Evolutionary conservation across 1,284 basidiomycete species (phyloP), one percentile per base, ranked within the genome.

Genomic region (Fomitopsis pinicola): DNA sequence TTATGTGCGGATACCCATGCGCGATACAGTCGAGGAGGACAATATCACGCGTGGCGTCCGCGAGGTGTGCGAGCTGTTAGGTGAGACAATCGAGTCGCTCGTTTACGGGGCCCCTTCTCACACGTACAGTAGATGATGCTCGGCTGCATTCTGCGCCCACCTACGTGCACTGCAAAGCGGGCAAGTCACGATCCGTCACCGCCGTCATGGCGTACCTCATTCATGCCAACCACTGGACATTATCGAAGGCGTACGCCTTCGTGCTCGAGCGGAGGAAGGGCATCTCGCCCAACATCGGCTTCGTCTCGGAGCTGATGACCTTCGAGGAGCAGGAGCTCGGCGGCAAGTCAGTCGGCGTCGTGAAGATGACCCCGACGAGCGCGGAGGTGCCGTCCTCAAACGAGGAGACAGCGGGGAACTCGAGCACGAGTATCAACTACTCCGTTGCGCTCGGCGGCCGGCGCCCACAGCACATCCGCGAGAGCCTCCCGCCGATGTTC

Each of bases 261-360:
- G 96, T 98, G 26, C 82, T 93, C 45, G 94, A 96, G 69, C 85
- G 94, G 9, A 85, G 97, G 53, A 91, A 91, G 66, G 93, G 91
- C 66, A 95, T 98, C 67, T 95, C 91, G n/a, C 96, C 97, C 9
- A 98, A 98, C 73, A 98, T 99, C 66, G 96, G 96, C 6, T 98
- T 98, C 74, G 94, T 98, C 38, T 94, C 92, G 14, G 96, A 98
- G 75, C 82, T 98, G 48, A 98, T 98, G 95, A 90, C 87, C 55
- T 98, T 95, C 71, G 96, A 98, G 76, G 92, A 97, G 72, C 82
- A 88, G 68, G 92, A 95, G 70, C 81, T 96, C 7, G 92, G 93
- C 12, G 86, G 89, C 14, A 94, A 94, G 75, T 89, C 87, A 14
- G 80, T 88, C 42, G 91, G 91, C 30, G 91, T 86, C 17, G 78